Evolutionary conservation across 495 filamentous ascomycete species (phyloP), one percentile per base, ranked within the genome.

Genomic region (Amorphotheca resinae): DNA sequence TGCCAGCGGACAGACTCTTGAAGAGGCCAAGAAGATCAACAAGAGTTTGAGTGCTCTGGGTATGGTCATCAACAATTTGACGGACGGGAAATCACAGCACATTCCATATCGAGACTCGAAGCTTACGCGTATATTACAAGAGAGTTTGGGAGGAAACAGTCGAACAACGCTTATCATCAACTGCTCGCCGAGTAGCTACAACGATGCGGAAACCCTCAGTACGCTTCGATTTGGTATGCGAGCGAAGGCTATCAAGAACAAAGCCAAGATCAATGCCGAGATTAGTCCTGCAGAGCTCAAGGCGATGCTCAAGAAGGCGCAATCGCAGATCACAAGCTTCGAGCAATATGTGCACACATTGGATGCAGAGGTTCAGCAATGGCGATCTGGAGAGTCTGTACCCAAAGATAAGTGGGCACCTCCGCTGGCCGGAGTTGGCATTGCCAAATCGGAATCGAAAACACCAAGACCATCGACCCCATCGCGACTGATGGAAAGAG

Each of bases 1-100:
- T 49, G 91, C 91, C 52, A 94, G 85, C 59, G 91, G 91, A 39
- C 91, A 98, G 62, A 98, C 93, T 12, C 72, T 98, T 17, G 91
- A 98, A 58, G 91, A 98, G 59, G 91, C 93, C 20, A 96, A 98
- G 69, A 98, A 98, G 70, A 98, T 98, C 68, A 98, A 98, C 73
- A 96, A 95, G 71, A 94, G 87, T 68, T 73, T 98, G 67, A 95
- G 88, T 57, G 87, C 91, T 15, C 71, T 98, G 21, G 91, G 91
- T 56, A 98, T 95, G 87, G 91, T 98, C 58, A 98, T 98, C 70
- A 98, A 98, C 59, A 76, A 88, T 11, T 69, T 98, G 45, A 96
- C 91, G 3, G 93, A 96, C 59, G 91, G 91, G 54, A 95, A 93
- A 84, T 95, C 89, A n/a, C 82, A 80, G 25, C 87, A 96, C 51